Conservation (phyloP, 148 eudicot genomes). For the Chenopodium formosanum region DNA sequence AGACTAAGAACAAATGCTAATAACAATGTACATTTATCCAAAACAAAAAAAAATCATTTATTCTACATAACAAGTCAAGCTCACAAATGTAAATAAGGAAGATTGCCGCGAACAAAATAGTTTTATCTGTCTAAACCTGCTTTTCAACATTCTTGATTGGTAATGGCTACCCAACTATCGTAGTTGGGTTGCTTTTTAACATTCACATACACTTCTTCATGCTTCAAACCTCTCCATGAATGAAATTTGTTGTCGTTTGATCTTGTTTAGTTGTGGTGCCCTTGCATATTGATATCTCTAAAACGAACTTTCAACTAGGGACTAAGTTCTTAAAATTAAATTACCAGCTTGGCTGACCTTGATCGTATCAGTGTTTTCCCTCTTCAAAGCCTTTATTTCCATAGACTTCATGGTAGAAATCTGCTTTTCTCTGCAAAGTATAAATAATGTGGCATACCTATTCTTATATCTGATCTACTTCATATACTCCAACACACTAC, state of each 20-base stretch:
- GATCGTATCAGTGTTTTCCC: conserved; percentile 13
- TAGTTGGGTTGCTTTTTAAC: not conserved
- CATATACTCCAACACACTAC: conserved; percentile 66
- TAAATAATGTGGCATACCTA: conserved; percentile 10
- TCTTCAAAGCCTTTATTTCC: not conserved
- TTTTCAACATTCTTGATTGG: not conserved
- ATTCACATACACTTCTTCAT: conserved; percentile 4
- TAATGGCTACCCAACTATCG: no score
- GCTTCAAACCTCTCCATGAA: conserved; percentile 9
- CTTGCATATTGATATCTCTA: not conserved
- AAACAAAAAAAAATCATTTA: not conserved
- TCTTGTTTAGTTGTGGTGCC: not conserved
- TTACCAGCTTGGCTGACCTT: not conserved
- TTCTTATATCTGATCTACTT: conserved; percentile 35
- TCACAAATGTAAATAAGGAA: not conserved
- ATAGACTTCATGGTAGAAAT: not conserved
- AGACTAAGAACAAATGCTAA: not conserved
- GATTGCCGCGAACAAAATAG: conserved; percentile 1
- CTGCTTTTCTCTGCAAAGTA: conserved; percentile 10
- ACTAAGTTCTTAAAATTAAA: not conserved
- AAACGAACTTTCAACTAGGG: not conserved
- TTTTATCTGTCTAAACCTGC: conserved; percentile 9
- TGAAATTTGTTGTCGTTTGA: not conserved
- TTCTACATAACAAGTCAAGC: not conserved
- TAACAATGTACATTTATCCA: not conserved